These are phyloP conservation scores for Linnemannia exigua DNA, from an alignment of 192 early-diverging fungal species.

Conservation along the genomic window DNA sequence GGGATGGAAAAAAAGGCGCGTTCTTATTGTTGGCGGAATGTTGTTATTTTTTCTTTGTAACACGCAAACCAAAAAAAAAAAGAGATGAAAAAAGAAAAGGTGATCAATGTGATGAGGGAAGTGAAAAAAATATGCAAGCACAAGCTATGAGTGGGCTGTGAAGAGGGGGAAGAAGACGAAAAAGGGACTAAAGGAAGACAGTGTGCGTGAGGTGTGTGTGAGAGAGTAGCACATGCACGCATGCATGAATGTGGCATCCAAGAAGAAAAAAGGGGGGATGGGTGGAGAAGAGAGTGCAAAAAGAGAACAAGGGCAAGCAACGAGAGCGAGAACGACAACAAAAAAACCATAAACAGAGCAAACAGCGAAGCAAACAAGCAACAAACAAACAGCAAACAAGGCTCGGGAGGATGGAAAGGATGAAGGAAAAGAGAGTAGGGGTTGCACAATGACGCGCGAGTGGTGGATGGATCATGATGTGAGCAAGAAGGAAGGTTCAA, in stretches of 20 bases:
- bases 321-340: not conserved
- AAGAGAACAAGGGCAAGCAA: not conserved
- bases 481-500: too few relatives aligned
- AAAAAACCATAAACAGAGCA: not conserved
- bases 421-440: not conserved
- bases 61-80: too few relatives aligned
- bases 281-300: not conserved
- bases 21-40: too few relatives aligned
- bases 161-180: not conserved
- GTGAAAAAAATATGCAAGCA: not conserved
- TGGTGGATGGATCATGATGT: not conserved
- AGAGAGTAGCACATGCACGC: not conserved
- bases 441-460: not conserved
- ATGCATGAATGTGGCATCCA: not conserved
- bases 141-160: too few relatives aligned
- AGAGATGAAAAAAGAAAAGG: not conserved
- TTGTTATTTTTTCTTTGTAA: too few relatives aligned
- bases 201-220: too few relatives aligned
- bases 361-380: not conserved
- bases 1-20: not conserved
- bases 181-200: not conserved
- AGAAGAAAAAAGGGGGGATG: not conserved
- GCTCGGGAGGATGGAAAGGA: not conserved
- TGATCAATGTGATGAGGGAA: not conserved
- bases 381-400: slow-evolving; percentile 7